Evolutionary conservation across 805 yeast genomes (phyloP).

Genomic region (Candida maesae): DNA sequence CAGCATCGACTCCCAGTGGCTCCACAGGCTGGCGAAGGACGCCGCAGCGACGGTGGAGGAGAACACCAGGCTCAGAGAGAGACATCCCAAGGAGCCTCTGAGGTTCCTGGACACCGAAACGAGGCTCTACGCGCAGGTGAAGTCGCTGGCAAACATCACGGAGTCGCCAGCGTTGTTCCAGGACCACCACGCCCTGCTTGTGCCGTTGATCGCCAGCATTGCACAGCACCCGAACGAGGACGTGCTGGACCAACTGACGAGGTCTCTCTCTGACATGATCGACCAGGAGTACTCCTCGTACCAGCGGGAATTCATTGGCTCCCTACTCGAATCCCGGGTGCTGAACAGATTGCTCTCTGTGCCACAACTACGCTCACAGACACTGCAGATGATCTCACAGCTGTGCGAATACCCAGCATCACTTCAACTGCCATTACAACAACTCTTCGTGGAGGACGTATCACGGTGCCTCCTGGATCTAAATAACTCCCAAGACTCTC

Average conservation of each 20-base stretch:
- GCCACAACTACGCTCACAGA: background rate
- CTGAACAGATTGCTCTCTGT: background rate
- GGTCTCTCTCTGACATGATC: conserved; percentile 15
- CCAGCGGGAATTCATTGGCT: conserved; percentile 5
- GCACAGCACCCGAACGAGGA: conserved; percentile 19
- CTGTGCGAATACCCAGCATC: conserved; percentile 6
- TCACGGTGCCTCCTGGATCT: background rate
- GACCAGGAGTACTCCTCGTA: conserved; percentile 15
- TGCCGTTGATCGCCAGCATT: conserved; percentile 1
- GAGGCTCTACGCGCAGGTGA: conserved; percentile 11
- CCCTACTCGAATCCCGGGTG: conserved; percentile 4
- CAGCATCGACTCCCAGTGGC: conserved; percentile 17
- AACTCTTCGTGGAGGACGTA: conserved; percentile 2
- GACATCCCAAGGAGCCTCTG: conserved; percentile 16
- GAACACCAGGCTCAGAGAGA: conserved; percentile 14
- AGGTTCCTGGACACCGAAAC: conserved; percentile 21
- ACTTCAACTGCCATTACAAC: too few species aligned
- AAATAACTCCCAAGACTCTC: background rate
- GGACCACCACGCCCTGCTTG: background rate
- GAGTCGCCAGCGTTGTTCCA: conserved; percentile 12
- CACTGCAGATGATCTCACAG: conserved; percentile 4
- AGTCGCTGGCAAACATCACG: conserved; percentile 19
- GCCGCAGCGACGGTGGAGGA: conserved; percentile 1
- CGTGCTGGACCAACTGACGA: conserved; percentile 14
- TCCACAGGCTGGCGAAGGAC: conserved; percentile 5